Evolutionary conservation across 2,329 filamentous ascomycete species (phyloP), one percentile per base, ranked within the genome.

Genomic region (Epichloe hybrida): DNA sequence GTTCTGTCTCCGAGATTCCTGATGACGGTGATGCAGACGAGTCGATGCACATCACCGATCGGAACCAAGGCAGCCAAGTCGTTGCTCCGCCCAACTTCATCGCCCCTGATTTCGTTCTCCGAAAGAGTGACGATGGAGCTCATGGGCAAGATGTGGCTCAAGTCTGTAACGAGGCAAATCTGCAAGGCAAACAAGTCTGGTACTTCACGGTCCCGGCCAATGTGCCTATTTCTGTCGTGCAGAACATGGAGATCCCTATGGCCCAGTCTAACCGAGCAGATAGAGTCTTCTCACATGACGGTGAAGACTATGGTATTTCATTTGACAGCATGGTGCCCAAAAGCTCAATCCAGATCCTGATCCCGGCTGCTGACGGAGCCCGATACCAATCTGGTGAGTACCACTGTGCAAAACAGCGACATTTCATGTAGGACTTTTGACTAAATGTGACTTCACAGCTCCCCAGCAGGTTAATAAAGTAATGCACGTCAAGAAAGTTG

Each of bases 101-200:
- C 37, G 68, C 68, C 12, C 77, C 73, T 5, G 72, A 77, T 50
- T 80, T 80, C 55, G 68, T 72, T 52, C 64, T 80, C 48, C 74
- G 75, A 50, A 76, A 76, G 55, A 72, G 66, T 12, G 59, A 66
- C 27, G 61, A 64, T 43, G 61, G 62, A n/a, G 55, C 62, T 52
- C 65, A 63, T 21, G 62, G 69, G 61, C 64, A 73, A 57, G 68
- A 77, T 60, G 66, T 79, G 53, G 64, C 74, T 8, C 69, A 75
- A 21, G 66, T 83, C 49, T 80, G 86, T 58, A 75, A 70, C 58
- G 71, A 77, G 52, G 73, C 75, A 50, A 77, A 79, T 57, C 63
- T 83, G 7, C 69, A 80, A 51, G 83, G 82, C 55, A 88, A 88
- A 69, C 81, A 89, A 62, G 72, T 89, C 53, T 90, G 85, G 86